phyloP scores from a whole-genome alignment of 805 yeast species.

The Hanseniaspora lachancei region DNA sequence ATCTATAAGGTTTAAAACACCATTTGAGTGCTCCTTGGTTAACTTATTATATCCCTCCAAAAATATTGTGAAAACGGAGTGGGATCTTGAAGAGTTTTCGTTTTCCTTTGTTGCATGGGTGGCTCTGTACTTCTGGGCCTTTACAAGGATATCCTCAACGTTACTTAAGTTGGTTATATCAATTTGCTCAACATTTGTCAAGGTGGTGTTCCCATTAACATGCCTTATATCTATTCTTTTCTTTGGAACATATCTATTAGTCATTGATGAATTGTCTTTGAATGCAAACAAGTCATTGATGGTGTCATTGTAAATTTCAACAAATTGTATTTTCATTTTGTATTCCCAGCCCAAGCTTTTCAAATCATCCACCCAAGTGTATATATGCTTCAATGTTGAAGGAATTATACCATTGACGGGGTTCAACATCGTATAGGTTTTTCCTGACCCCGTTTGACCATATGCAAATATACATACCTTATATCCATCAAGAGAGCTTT shows the following conservation, averaged over 20 bases:
- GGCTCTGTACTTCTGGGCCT: constrained; percentile 50
- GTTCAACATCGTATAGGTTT: constrained; percentile 78
- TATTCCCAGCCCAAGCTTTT: constrained; percentile 51
- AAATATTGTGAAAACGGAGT: constrained; percentile 59
- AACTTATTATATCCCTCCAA: constrained; percentile 41
- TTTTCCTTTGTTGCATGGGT: constrained; percentile 76
- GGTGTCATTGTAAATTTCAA: constrained; percentile 81
- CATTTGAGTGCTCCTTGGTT: constrained; percentile 38
- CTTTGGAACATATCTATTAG: constrained; percentile 15
- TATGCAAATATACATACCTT: constrained; percentile 92
- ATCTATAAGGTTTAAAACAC: constrained; percentile 71
- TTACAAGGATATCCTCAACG: constrained; percentile 38
- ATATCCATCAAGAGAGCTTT: constrained; percentile 74
- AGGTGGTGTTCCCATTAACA: constrained; percentile 42
- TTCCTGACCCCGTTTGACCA: constrained; percentile 95
- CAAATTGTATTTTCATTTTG: constrained; percentile 53
- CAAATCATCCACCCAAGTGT: constrained; percentile 38
- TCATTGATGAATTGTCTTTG: not conserved
- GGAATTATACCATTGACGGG: constrained; percentile 69
- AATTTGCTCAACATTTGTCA: constrained; percentile 46
- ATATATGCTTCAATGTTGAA: constrained; percentile 56
- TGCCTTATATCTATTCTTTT: constrained; percentile 62
- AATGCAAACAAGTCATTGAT: constrained; percentile 50
- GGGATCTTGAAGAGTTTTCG: constrained; percentile 82
- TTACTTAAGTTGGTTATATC: constrained; percentile 35